A percentile compares a stretch with the other conserved stretches of the same genome.
These are phyloP conservation scores for Stachybotrys elegans DNA, from an alignment of 2,329 filamentous ascomycete genomes.

Conservation along the genomic window DNA sequence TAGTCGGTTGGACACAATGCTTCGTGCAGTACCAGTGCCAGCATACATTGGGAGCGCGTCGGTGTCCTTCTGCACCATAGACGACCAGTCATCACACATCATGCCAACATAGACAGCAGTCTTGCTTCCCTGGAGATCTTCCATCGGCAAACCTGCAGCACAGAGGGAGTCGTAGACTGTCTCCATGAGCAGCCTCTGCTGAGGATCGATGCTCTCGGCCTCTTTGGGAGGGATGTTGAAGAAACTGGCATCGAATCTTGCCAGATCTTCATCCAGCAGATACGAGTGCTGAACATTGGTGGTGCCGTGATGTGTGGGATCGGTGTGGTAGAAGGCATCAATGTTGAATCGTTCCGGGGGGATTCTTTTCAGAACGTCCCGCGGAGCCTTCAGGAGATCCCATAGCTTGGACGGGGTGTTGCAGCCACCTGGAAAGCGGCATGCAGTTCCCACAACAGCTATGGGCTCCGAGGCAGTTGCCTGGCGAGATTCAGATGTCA, in stretches of 20 bases:
- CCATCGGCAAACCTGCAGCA: constrained; percentile 2
- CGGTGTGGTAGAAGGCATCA: background rate
- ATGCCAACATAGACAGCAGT: constrained; percentile 6
- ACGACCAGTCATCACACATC: constrained; percentile 3
- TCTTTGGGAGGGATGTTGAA: constrained; percentile 8
- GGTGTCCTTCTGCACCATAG: constrained; percentile 4
- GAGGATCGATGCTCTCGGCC: constrained; percentile 7
- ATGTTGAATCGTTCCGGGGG: background rate
- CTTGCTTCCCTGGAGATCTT: constrained; percentile 1
- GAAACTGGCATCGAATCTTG: constrained; percentile 6
- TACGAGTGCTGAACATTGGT: background rate
- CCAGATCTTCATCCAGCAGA: constrained; percentile 23
- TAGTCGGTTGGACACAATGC: constrained; percentile 1
- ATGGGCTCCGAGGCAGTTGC: too few relatives aligned
- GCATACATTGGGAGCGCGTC: constrained; percentile 5
- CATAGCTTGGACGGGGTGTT: constrained; percentile 3
- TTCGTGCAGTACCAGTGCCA: constrained; percentile 5
- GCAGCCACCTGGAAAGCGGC: constrained; percentile 2
- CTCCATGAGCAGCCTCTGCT: constrained; percentile 4
- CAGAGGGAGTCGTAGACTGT: constrained; percentile 3
- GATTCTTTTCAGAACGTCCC: background rate
- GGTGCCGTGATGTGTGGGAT: background rate
- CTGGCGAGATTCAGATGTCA: too few relatives aligned
- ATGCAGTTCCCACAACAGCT: constrained; percentile 4
- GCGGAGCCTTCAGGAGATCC: background rate